Base-by-base conservation (phyloP, 257 asterid species). In the Rhazya stricta region DNA sequence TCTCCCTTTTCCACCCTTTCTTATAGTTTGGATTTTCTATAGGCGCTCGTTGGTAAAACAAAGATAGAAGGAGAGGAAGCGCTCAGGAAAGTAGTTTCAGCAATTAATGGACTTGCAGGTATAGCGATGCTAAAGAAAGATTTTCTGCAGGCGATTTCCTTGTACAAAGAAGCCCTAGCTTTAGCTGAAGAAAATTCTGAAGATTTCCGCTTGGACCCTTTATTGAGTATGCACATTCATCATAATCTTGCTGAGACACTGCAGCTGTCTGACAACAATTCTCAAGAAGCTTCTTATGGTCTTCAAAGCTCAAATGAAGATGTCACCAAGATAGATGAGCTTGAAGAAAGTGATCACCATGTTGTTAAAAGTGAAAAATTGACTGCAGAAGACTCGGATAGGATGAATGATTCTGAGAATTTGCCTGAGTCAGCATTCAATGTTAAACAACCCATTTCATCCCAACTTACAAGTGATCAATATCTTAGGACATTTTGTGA, bases 11-110 rank as follows among this genome's bases (percentile, higher is more conserved):
- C n/a, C n/a, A n/a, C n/a, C n/a, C 16, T 61, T 2, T 36, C 1
- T 37, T 8, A 23, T 46, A 30, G 18, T 32, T 69, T 56, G 50
- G 48, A 37, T 70, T 77, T 74, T 78, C 72, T 81, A 77, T 88
- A 94, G 99, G 96, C 91, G 79, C 96, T 94, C 74, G 88, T 92
- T 70, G 96, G 90, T 63, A 94, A 92, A 90, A 94, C 97, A 50
- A 92, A 85, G 88, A 79, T 92, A 72, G 99, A 94, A 88, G 99
- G 99, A 61, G 98, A 94, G 86, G 99, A 94, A 63, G 94, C 93
- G 69, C 92, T 94, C 79, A 84, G 98, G 81, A 92, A 86, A 88
- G 56, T 90, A 79, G 98, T 92, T 62, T 96, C 90, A 60, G 90
- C 99, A 19, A 80, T 94, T 84, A 94, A 94, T 80, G 99, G 96